phyloP scores from a whole-genome alignment of 2,329 filamentous ascomycete species.

The Fusarium nanum region DNA sequence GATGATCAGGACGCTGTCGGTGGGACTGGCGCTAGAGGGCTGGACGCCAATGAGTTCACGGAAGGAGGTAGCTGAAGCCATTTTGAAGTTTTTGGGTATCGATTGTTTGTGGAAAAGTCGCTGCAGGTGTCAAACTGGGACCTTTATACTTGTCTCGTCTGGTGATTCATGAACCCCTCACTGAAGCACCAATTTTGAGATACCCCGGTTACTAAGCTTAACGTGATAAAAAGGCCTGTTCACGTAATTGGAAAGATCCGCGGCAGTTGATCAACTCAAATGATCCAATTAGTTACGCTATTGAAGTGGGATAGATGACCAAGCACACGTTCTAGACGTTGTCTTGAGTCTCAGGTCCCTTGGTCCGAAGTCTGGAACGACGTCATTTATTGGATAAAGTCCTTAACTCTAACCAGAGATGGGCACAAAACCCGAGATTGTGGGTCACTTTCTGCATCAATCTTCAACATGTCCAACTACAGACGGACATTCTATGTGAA shows the following conservation, averaged over 20 bases:
- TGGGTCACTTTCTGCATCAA: background rate
- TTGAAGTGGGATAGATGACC: background rate
- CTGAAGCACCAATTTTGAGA: background rate
- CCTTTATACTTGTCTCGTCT: background rate
- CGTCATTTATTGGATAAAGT: slow-evolving; percentile 2
- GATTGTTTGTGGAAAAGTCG: background rate
- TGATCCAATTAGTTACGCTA: background rate
- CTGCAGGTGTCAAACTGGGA: rapidly evolving
- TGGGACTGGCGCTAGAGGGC: slow-evolving; percentile 65
- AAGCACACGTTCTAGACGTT: background rate
- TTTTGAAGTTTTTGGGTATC: background rate
- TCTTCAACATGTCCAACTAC: background rate
- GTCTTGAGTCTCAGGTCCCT: background rate
- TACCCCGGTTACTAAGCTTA: slow-evolving; percentile 16
- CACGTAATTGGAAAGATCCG: slow-evolving; percentile 1
- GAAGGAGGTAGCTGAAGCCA: slow-evolving; percentile 20
- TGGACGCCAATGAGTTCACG: slow-evolving; percentile 58
- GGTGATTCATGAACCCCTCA: slow-evolving; percentile 7
- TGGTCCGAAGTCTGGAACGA: background rate
- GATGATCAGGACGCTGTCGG: slow-evolving; percentile 72
- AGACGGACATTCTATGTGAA: background rate
- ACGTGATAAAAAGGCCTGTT: background rate
- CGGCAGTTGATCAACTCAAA: background rate
- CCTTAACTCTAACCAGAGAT: background rate
- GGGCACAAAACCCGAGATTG: background rate